phyloP scores from a whole-genome alignment of 169 alveolate species.

The Sarcocystis neurona region DNA sequence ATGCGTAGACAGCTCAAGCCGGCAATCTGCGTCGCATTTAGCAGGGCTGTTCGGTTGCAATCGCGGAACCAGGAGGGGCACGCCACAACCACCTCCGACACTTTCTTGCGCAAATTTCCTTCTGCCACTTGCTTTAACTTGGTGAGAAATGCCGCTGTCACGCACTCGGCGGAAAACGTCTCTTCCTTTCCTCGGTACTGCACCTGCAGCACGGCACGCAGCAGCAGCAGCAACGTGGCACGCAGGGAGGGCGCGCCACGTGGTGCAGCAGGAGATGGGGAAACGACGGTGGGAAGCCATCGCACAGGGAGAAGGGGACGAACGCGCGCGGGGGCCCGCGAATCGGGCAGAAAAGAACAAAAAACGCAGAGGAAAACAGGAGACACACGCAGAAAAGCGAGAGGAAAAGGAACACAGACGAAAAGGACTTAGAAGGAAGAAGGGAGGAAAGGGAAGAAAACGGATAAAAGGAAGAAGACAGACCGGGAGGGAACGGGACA shows the following conservation, averaged over 20 bases:
- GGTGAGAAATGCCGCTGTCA: slow-evolving; percentile 85
- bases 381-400: too few species aligned
- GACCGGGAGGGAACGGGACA: too few species aligned
- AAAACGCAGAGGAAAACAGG: too few species aligned
- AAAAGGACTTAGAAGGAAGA: not conserved
- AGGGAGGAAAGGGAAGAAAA: not conserved
- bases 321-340: too few species aligned
- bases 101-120: slow-evolving; percentile 84
- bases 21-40: slow-evolving; percentile 93
- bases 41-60: slow-evolving; percentile 89
- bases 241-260: too few species aligned
- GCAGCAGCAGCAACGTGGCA: too few species aligned
- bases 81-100: slow-evolving; percentile 70
- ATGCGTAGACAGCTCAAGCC: slow-evolving; percentile 90
- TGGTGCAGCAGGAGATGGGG: too few species aligned
- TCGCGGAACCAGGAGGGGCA: slow-evolving; percentile 88
- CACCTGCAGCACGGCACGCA: slow-evolving; percentile 69
- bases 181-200: slow-evolving; percentile 79
- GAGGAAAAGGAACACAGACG: not conserved
- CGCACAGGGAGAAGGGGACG: not conserved
- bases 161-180: slow-evolving; percentile 82
- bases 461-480: too few species aligned
- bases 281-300: too few species aligned
- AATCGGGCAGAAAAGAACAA: not conserved
- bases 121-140: slow-evolving; percentile 82